Evolutionary conservation across 331 rosid species (phyloP).

Genomic region (Cydonia oblonga): DNA sequence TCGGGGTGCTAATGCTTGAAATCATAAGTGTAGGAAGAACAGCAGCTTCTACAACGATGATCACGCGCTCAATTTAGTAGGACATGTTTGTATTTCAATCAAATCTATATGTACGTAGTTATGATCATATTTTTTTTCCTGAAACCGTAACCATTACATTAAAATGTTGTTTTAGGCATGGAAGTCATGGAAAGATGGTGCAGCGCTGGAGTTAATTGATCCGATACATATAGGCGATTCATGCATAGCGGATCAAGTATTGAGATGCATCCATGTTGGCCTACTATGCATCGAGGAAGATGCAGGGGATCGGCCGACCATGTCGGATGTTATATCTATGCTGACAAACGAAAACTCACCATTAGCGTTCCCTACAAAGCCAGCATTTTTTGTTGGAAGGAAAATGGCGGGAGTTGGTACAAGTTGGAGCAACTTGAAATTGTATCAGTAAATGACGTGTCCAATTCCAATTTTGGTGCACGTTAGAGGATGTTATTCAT

Average conservation of each 20-base stretch:
- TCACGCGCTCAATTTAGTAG: not conserved
- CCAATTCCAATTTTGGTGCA: not conserved
- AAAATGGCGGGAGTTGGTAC: not conserved
- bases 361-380: not conserved
- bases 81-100: not conserved
- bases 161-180: too few relatives aligned
- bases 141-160: too few relatives aligned
- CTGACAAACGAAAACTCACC: too few relatives aligned
- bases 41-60: not conserved
- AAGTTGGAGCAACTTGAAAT: not conserved
- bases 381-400: not conserved
- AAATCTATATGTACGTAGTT: too few relatives aligned
- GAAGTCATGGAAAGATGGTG: too few relatives aligned
- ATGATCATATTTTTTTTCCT: too few relatives aligned
- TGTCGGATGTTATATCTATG: too few relatives aligned
- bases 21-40: not conserved
- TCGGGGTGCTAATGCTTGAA: not conserved
- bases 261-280: constrained; percentile 1
- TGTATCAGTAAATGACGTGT: not conserved
- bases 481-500: too few relatives aligned
- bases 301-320: too few relatives aligned
- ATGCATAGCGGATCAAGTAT: not conserved
- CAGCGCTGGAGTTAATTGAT: too few relatives aligned
- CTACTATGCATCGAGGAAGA: too few relatives aligned
- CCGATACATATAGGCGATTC: too few relatives aligned